These are phyloP conservation scores for Batkoa obscura DNA, from an alignment of 371 early-diverging fungal species.

Conservation along the genomic window DNA sequence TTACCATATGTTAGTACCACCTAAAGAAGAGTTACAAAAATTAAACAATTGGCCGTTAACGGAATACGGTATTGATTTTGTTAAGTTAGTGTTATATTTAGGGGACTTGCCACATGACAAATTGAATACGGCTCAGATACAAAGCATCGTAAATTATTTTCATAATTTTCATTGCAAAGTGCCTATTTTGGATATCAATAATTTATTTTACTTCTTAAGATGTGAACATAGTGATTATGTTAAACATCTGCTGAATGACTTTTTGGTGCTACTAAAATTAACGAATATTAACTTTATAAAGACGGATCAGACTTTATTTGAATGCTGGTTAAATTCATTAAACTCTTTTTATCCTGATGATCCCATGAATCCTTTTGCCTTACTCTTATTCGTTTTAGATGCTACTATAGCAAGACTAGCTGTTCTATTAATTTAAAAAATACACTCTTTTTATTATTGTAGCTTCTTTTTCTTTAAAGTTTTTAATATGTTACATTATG, in stretches of 20 bases:
- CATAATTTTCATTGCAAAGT: not conserved
- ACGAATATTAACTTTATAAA: not conserved
- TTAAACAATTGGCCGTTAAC: not conserved
- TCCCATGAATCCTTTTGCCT: not conserved
- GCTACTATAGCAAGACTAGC: not conserved
- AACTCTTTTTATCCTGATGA: not conserved
- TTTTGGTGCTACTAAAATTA: not conserved
- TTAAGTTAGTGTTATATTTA: not conserved
- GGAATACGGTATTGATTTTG: not conserved
- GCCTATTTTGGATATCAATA: not conserved
- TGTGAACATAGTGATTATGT: not conserved
- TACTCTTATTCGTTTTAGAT: not conserved
- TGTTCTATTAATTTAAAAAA: not conserved
- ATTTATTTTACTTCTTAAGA: not conserved
- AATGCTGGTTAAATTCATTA: not conserved
- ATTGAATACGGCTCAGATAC: not conserved
- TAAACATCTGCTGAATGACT: not conserved
- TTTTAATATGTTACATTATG: no score
- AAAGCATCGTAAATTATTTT: not conserved
- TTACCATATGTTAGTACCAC: not conserved
- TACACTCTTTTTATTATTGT: not conserved
- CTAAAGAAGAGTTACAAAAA: not conserved
- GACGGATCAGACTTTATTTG: not conserved
- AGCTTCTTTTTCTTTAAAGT: no score
- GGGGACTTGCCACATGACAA: not conserved